Evolutionary conservation across 2,329 filamentous ascomycete genomes (phyloP).

Genomic region (Myriosclerotinia curreyana): DNA sequence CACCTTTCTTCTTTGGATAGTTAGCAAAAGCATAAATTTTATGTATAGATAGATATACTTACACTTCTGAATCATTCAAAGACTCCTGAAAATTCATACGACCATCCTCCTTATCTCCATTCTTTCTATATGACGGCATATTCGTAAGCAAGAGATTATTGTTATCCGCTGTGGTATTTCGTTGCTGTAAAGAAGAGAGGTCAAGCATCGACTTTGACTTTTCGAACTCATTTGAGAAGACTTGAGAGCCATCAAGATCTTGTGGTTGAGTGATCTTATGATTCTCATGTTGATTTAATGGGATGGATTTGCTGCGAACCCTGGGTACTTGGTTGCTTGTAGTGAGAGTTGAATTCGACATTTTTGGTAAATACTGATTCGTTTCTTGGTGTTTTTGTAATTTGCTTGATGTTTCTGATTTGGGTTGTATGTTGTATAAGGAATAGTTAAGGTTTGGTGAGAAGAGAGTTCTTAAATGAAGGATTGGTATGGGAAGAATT

Average conservation of each 20-base stretch:
- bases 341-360: not conserved
- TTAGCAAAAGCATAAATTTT: not conserved
- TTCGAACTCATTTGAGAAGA: not conserved
- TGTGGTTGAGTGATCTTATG: too few species aligned
- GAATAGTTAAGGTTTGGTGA: too few species aligned
- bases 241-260: not conserved
- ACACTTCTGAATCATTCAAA: not conserved
- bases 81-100: not conserved
- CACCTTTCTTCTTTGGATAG: not conserved
- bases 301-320: not conserved
- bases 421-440: not conserved
- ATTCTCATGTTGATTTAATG: not conserved
- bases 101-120: too few species aligned
- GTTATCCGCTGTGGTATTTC: not conserved
- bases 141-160: too few species aligned
- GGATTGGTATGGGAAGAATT: not conserved
- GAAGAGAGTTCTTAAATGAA: not conserved
- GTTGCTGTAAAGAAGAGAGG: not conserved
- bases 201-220: not conserved
- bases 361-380: not conserved
- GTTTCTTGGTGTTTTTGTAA: not conserved
- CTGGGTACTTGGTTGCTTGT: not conserved
- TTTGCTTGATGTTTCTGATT: too few species aligned
- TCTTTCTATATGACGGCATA: too few species aligned
- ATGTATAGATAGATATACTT: not conserved